Conservation (phyloP, 2,329 filamentous ascomycete genomes). For the Xylaria multiplex region DNA sequence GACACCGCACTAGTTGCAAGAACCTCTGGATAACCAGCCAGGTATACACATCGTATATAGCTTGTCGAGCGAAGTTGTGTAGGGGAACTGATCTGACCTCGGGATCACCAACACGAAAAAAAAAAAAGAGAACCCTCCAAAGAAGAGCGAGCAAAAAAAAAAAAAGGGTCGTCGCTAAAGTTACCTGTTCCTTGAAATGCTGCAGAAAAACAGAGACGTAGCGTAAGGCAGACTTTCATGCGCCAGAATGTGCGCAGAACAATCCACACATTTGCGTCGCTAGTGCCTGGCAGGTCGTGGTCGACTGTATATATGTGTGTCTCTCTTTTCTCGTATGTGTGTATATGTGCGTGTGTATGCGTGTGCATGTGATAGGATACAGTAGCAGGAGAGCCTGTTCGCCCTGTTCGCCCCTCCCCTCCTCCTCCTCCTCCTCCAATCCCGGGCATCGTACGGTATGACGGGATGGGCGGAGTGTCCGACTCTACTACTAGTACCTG, state of each 20-base stretch:
- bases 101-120: neutral
- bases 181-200: slow-evolving; percentile 19
- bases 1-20: too few species aligned
- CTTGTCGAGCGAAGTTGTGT: too few species aligned
- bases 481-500: slow-evolving; percentile 8
- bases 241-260: slow-evolving; percentile 1
- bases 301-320: slow-evolving; percentile 14
- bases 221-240: slow-evolving; percentile 16
- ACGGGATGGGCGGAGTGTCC: slow-evolving; percentile 28
- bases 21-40: too few species aligned
- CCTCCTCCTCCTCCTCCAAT: neutral
- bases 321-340: neutral
- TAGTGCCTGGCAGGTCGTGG: slow-evolving; percentile 28
- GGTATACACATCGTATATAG: too few species aligned
- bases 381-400: neutral
- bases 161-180: neutral
- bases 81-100: too few species aligned
- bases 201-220: neutral
- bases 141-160: neutral
- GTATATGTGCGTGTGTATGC: slow-evolving; percentile 5
- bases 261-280: slow-evolving; percentile 30
- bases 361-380: slow-evolving; percentile 6
- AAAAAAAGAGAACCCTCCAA: neutral
- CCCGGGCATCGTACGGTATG: slow-evolving; percentile 19
- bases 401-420: too few species aligned